Evolutionary conservation across 2,329 filamentous ascomycete genomes (phyloP).

Genomic region (Epichloe typhina): DNA sequence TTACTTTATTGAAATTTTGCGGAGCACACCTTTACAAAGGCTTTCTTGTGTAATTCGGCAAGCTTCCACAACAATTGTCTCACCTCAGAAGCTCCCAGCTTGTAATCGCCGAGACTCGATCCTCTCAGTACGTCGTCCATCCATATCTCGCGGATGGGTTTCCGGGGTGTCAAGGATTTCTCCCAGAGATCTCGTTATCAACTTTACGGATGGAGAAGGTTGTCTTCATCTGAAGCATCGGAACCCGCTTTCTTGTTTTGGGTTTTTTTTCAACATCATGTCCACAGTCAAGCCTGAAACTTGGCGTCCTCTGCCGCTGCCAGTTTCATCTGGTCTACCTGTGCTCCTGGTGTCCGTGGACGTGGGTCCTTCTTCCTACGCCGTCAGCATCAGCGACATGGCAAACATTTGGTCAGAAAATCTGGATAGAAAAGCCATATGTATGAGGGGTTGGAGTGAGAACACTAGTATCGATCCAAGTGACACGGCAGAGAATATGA

Average conservation of each 20-base stretch:
- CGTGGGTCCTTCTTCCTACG: slow-evolving; percentile 45
- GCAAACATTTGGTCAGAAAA: slow-evolving; percentile 60
- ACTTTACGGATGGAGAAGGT: neutral
- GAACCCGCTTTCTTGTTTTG: neutral
- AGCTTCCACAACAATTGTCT: neutral
- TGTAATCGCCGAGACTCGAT: slow-evolving; percentile 10
- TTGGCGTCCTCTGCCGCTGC: slow-evolving; percentile 30
- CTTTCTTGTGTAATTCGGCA: neutral
- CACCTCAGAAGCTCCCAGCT: neutral
- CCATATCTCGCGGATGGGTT: neutral
- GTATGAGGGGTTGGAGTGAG: slow-evolving; percentile 45
- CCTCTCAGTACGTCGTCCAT: neutral
- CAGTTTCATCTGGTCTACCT: slow-evolving; percentile 31
- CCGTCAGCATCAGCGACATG: slow-evolving; percentile 56
- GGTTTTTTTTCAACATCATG: slow-evolving; percentile 13
- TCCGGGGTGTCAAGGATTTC: neutral
- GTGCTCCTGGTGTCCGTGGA: slow-evolving; percentile 48
- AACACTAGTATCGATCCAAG: slow-evolving; percentile 62
- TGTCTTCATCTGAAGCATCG: neutral
- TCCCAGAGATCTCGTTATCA: neutral
- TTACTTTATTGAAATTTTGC: neutral
- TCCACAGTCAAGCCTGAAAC: slow-evolving; percentile 8
- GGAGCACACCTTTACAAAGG: slow-evolving; percentile 4
- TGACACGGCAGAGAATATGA: slow-evolving; percentile 53
- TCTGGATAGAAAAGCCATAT: slow-evolving; percentile 47